Percentiles rank a stretch among this genome's conserved stretches.
Conservation (phyloP, 257 asterid species). For the Gardenia jasminoides region DNA sequence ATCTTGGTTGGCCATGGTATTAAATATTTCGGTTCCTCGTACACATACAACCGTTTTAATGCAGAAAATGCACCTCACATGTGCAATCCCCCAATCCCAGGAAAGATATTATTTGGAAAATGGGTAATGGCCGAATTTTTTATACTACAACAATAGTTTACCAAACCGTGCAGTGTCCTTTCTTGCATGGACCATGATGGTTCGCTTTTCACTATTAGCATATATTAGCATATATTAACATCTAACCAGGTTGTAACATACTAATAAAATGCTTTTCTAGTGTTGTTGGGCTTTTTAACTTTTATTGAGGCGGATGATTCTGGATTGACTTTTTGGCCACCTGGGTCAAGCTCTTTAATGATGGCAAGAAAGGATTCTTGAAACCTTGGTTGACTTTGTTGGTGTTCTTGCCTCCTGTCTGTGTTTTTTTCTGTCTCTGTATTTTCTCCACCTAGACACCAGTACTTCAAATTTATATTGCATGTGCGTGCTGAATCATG, state of each 20-base stretch:
- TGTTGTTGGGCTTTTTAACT: constrained; percentile 14
- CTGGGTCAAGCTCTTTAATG: constrained; percentile 7
- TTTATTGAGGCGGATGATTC: constrained; percentile 19
- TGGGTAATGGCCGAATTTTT: neutral
- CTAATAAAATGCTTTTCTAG: constrained; percentile 4
- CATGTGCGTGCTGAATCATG: constrained; percentile 17
- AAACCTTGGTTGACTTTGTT: constrained; percentile 31
- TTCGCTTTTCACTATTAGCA: neutral
- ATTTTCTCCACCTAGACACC: too few species aligned
- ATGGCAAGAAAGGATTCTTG: constrained; percentile 15
- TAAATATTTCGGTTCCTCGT: neutral
- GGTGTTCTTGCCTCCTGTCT: neutral
- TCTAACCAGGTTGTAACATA: neutral
- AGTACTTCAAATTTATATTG: neutral
- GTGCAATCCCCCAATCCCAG: neutral
- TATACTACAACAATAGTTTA: neutral
- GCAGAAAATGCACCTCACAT: constrained; percentile 1
- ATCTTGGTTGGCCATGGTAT: neutral
- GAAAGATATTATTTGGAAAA: too few species aligned
- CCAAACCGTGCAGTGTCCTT: neutral
- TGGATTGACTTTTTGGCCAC: constrained; percentile 18
- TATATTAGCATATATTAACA: neutral
- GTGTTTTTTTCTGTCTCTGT: too few species aligned
- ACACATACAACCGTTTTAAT: neutral
- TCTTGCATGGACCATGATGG: constrained; percentile 3